Evolutionary conservation across 192 early-diverging fungal species (phyloP), one percentile per base, ranked within the genome.

Genomic region (Coemansia sp.): DNA sequence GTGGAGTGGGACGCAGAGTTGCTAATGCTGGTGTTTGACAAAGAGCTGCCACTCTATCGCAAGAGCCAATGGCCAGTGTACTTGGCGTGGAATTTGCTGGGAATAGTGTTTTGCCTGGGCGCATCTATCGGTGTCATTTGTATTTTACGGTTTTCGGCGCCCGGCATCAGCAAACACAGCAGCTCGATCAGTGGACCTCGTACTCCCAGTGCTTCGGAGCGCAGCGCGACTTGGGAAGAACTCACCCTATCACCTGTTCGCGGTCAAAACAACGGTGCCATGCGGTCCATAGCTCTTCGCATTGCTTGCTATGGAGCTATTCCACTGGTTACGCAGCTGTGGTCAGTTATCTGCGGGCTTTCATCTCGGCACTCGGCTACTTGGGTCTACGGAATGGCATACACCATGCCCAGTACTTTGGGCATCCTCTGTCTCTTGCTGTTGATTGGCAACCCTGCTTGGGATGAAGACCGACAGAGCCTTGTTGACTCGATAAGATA

Each of bases 311-410:
- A 71, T 21, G 45, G 52, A 10, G 5, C 60, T 1, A 11, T 79
- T 2, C 76, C 76, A 0, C 13, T 73, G 11, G 25, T 64, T 5
- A 61, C 68, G 1, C 55, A 69, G 31, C 35, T 70, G 2, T 79
- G 71, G 71, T 31, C 61, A 0, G 14, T 73, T 9, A 41, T 64
- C 3, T 66, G 64, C 31, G 61, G 38, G 11, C 6, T 73, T 21
- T 57, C 70, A 12, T 62, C 67, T 4, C 16, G 18, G 3, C 26
- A 33, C 13, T 18, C 28, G 3, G 35, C 50, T 3, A 26, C 23
- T 6, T 79, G 76, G 76, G 35, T 70, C 12, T 70, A 67, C 36
- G 61, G 63, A 12, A 7, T 73, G 56, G 64, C 64, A 0, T 14
- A 36, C 12, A 36, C 42, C 0, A 69, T 66, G 56, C 42, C 68